Evolutionary conservation across 148 eudicot genomes (phyloP), one percentile per base, ranked within the genome.

Genomic region (Pouteria glomerata): DNA sequence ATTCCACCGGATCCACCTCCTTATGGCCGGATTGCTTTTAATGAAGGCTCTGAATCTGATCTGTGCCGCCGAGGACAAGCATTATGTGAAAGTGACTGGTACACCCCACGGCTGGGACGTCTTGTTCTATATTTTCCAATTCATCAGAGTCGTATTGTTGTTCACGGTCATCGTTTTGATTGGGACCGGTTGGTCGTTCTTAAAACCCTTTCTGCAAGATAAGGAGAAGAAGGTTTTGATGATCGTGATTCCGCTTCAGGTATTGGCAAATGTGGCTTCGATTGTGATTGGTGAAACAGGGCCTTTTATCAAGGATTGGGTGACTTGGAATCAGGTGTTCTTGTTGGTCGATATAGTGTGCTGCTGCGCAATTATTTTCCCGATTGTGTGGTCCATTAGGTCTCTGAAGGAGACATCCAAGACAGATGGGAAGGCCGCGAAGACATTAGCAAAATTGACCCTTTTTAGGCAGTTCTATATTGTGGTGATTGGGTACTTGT

Each of bases 61-160:
- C 18, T 91, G 89, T 64, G 98, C 97, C 0, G 97, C 97, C 0
- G 98, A 91, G 83, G 96, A 91, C 72, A 95, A 91, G 68, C 97
- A 95, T 72, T 95, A 89, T 69, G 97, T 95, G 15, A 95, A 95
- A 76, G 92, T 88, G 4, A 89, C 98, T 0, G 98, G 98, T 2
- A 89, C 94, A 1, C 90, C 97, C 0, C 98, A 95, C 24, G 98
- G 98, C 0, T 94, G 98, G 97, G 97, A 94, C 77, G 91, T 94
- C 3, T 66, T 91, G 83, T 94, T 94, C 51, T 94, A 94, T 56
- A 50, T 91, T 27, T 94, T 94, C 63, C 98, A 94, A 82, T 91
- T 85, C 51, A 78, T 94, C 31, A 78, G 97, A 75, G 97, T 89
- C 30, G 91, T 91, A 56, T 62, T 94, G 58, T 70, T 94, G 85